phyloP scores from a whole-genome alignment of 768 basidiomycete species.

The Lactarius vividus region DNA sequence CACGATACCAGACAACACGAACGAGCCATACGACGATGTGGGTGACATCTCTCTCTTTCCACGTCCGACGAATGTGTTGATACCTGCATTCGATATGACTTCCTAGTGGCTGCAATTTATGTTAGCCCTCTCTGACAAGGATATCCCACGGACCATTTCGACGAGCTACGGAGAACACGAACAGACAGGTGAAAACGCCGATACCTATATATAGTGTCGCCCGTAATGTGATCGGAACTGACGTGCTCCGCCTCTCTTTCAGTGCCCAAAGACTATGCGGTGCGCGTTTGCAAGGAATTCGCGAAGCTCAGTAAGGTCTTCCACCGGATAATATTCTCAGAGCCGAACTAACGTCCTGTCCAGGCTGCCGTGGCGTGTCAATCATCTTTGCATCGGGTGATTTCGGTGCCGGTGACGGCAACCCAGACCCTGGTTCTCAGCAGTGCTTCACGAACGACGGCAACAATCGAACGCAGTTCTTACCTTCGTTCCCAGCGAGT shows the following conservation, averaged over 20 bases:
- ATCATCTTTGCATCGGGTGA: conserved; percentile 67
- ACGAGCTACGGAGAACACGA: conserved; percentile 75
- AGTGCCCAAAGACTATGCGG: conserved; percentile 52
- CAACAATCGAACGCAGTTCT: conserved; percentile 50
- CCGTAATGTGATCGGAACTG: not conserved
- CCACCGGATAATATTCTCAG: not conserved
- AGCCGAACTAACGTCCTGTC: not conserved
- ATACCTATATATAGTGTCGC: not conserved
- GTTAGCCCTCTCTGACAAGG: conserved; percentile 36
- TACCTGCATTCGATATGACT: not conserved
- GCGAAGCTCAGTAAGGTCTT: conserved; percentile 55
- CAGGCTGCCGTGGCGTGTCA: conserved; percentile 65
- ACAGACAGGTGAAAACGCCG: conserved; percentile 49
- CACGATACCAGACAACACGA: not conserved
- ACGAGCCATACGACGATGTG: conserved; percentile 26
- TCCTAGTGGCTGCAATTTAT: conserved; percentile 61
- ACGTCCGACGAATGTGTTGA: not conserved
- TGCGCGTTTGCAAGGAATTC: conserved; percentile 50
- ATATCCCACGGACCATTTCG: conserved; percentile 59
- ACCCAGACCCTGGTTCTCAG: conserved; percentile 50
- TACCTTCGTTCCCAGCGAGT: conserved; percentile 54
- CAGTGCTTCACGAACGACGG: conserved; percentile 60
- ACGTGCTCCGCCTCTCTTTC: conserved; percentile 1
- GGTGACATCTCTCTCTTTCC: not conserved
- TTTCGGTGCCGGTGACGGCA: conserved; percentile 62